phyloP scores from a whole-genome alignment of 169 alveolate genomes.

The Eimeria tenella region DNA sequence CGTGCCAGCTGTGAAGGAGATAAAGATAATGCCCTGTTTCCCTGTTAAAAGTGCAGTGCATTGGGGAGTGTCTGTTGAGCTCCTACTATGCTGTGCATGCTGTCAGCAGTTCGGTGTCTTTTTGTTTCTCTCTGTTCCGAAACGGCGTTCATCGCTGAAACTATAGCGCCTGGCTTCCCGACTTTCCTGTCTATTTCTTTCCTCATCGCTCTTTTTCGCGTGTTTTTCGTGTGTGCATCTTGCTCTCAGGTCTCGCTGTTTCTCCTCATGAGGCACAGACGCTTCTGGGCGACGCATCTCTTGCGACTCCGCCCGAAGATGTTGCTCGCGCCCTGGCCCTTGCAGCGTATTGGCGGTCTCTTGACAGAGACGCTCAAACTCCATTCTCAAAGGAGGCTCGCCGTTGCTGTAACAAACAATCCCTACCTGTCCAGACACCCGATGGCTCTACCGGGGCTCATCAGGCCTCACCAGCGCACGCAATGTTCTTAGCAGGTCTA shows the following conservation, averaged over 20 bases:
- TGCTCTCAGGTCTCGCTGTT: conserved; percentile 78
- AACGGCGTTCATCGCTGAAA: background rate
- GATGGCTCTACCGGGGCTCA: background rate
- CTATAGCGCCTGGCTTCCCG: background rate
- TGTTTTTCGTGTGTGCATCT: background rate
- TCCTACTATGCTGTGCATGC: no score
- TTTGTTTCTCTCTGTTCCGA: no score
- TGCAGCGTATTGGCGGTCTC: conserved; percentile 82
- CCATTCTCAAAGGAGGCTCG: conserved; percentile 64
- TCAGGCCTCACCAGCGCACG: conserved; percentile 24
- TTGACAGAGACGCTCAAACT: conserved; percentile 80
- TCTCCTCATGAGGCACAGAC: conserved; percentile 82
- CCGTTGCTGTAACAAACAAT: conserved; percentile 11
- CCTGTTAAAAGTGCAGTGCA: no score
- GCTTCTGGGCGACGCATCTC: conserved; percentile 63
- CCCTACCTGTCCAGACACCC: conserved; percentile 11
- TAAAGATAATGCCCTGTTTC: no score
- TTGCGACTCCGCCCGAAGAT: conserved; percentile 77
- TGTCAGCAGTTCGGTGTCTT: no score
- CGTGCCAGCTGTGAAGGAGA: background rate
- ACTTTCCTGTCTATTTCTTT: background rate
- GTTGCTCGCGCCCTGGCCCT: conserved; percentile 82
- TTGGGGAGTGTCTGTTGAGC: no score
- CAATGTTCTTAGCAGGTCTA: background rate
- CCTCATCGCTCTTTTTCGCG: background rate